Evolutionary conservation across 805 yeast genomes (phyloP).

Genomic region (Candida maris): DNA sequence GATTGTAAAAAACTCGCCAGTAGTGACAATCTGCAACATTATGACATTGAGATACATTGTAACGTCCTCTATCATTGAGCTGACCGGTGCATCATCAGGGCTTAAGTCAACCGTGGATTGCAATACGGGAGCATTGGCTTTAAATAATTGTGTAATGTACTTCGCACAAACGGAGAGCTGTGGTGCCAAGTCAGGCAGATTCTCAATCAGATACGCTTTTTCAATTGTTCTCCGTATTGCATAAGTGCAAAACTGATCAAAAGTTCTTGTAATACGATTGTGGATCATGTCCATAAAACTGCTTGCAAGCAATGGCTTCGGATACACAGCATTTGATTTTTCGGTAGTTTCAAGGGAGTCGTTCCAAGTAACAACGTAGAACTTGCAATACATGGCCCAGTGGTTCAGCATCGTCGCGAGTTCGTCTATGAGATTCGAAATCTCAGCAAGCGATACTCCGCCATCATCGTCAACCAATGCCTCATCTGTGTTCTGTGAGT

Average conservation of each 20-base stretch:
- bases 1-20: slow-evolving; percentile 62
- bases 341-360: slow-evolving; percentile 33
- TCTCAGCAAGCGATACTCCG: slow-evolving; percentile 50
- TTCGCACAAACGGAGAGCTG: slow-evolving; percentile 30
- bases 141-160: slow-evolving; percentile 21
- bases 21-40: slow-evolving; percentile 59
- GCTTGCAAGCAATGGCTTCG: slow-evolving; percentile 51
- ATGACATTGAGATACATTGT: slow-evolving; percentile 68
- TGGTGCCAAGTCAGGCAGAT: slow-evolving; percentile 54
- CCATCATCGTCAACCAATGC: slow-evolving; percentile 18
- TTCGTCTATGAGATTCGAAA: slow-evolving; percentile 68
- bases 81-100: slow-evolving; percentile 62
- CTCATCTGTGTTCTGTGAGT: slow-evolving; percentile 27
- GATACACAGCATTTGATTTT: slow-evolving; percentile 36
- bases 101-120: slow-evolving; percentile 24
- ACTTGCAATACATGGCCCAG: slow-evolving; percentile 79
- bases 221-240: slow-evolving; percentile 76
- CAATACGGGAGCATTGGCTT: slow-evolving; percentile 15
- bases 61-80: slow-evolving; percentile 85
- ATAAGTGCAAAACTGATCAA: slow-evolving; percentile 60
- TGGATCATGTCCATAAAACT: slow-evolving; percentile 54
- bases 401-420: slow-evolving; percentile 73
- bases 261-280: slow-evolving; percentile 52
- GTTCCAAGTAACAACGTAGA: slow-evolving; percentile 66
- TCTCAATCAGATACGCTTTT: slow-evolving; percentile 77